phyloP scores from a whole-genome alignment of 1,284 basidiomycete species.

The Dichomitus squalens region DNA sequence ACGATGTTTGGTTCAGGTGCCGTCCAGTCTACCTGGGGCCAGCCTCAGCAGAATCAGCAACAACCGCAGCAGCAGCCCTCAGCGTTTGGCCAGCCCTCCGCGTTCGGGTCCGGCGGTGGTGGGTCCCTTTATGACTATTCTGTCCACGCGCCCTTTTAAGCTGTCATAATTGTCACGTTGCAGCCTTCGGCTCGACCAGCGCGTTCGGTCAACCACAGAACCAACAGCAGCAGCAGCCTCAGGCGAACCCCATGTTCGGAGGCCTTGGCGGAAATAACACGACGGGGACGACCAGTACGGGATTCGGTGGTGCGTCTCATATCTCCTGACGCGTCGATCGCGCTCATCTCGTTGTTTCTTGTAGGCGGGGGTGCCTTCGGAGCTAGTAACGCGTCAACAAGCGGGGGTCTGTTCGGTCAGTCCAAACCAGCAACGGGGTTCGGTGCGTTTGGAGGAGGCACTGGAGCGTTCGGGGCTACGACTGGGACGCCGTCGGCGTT shows the following conservation, averaged over 20 bases:
- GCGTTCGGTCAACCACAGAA: conserved; percentile 53
- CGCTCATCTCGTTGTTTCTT: conserved; percentile 5
- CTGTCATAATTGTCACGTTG: conserved; percentile 23
- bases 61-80: conserved; percentile 41
- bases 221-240: conserved; percentile 55
- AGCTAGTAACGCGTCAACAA: conserved; percentile 40
- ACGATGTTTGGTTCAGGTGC: conserved; percentile 59
- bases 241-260: conserved; percentile 81
- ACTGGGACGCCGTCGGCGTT: conserved; percentile 41
- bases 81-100: conserved; percentile 50
- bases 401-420: conserved; percentile 57
- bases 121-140: conserved; percentile 36
- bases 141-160: conserved; percentile 31
- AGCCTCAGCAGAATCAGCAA: conserved; percentile 55
- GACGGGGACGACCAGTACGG: conserved; percentile 41
- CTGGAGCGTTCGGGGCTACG: conserved; percentile 57
- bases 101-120: conserved; percentile 49
- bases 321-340: conserved; percentile 4
- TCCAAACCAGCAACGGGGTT: conserved; percentile 70
- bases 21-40: conserved; percentile 64
- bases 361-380: conserved; percentile 56
- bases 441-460: conserved; percentile 62
- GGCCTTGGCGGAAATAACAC: conserved; percentile 46
- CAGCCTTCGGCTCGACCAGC: conserved; percentile 47
- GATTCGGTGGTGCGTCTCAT: conserved; percentile 57